Conservation (phyloP, 495 filamentous ascomycete species). For the Penicillium angulare region DNA sequence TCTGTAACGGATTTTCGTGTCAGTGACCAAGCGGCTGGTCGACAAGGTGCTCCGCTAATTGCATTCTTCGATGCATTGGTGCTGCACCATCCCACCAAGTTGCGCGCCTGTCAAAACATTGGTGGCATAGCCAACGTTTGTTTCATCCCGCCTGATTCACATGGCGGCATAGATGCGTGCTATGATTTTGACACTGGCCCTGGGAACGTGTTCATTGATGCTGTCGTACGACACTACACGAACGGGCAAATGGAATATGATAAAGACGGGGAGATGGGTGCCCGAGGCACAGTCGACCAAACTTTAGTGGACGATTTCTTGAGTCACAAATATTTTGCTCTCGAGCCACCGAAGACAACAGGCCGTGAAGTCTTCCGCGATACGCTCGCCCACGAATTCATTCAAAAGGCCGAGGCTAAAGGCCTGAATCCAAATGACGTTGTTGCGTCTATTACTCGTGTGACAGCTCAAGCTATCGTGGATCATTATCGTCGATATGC, state of each 20-base stretch:
- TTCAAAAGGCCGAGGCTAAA: slow-evolving; percentile 40
- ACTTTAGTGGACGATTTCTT: slow-evolving; percentile 54
- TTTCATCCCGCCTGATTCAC: slow-evolving; percentile 54
- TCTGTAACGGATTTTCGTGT: slow-evolving; percentile 47
- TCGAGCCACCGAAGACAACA: slow-evolving; percentile 56
- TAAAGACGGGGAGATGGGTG: slow-evolving; percentile 51
- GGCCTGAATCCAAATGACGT: slow-evolving; percentile 47
- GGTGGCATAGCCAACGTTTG: slow-evolving; percentile 60
- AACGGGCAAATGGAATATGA: slow-evolving; percentile 34
- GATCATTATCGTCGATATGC: slow-evolving; percentile 54
- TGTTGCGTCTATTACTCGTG: slow-evolving; percentile 55
- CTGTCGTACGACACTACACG: slow-evolving; percentile 35
- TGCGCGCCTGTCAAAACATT: slow-evolving; percentile 59
- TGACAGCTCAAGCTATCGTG: slow-evolving; percentile 56
- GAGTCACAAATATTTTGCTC: slow-evolving; percentile 44
- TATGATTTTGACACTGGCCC: slow-evolving; percentile 54
- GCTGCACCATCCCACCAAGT: slow-evolving; percentile 54
- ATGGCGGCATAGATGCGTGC: slow-evolving; percentile 44
- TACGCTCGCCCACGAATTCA: slow-evolving; percentile 47
- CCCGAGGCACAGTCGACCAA: slow-evolving; percentile 50
- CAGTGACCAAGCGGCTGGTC: slow-evolving; percentile 44
- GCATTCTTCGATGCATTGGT: slow-evolving; percentile 51
- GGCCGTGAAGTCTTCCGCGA: slow-evolving; percentile 59
- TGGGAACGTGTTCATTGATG: slow-evolving; percentile 43
- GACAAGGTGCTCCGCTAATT: slow-evolving; percentile 46